Percentiles rank a stretch among this genome's conserved stretches.
phyloP scores from a whole-genome alignment of 768 basidiomycete species.

The Trametes meyenii region DNA sequence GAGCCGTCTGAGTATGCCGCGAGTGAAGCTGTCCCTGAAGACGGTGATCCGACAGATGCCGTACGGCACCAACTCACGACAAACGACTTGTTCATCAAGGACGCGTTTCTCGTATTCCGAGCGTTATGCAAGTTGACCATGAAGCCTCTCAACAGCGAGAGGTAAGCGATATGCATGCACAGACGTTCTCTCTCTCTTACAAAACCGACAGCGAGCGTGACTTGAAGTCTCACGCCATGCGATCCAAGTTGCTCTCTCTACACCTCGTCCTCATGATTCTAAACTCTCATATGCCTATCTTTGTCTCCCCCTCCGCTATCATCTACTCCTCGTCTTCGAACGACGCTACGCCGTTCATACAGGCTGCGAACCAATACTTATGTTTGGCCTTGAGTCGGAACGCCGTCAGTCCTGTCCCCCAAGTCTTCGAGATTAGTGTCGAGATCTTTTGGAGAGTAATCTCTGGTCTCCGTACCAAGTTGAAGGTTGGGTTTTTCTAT shows the following conservation, averaged over 20 bases:
- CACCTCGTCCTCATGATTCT: slow-evolving; percentile 93
- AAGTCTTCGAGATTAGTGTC: slow-evolving; percentile 97
- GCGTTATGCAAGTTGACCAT: slow-evolving; percentile 97
- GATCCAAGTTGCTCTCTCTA: slow-evolving; percentile 91
- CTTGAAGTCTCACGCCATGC: slow-evolving; percentile 94
- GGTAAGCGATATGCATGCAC: slow-evolving; percentile 48
- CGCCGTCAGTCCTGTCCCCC: slow-evolving; percentile 91
- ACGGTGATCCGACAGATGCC: slow-evolving; percentile 21
- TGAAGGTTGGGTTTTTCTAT: slow-evolving; percentile 66
- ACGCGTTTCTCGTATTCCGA: slow-evolving; percentile 96
- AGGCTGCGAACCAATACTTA: slow-evolving; percentile 95
- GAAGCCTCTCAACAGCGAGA: slow-evolving; percentile 94
- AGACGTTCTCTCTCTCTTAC: slow-evolving; percentile 15
- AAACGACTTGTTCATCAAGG: slow-evolving; percentile 94
- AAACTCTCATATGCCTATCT: slow-evolving; percentile 87
- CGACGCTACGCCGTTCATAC: slow-evolving; percentile 87
- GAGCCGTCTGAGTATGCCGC: slow-evolving; percentile 24
- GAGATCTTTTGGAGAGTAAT: slow-evolving; percentile 98
- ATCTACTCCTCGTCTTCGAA: slow-evolving; percentile 89
- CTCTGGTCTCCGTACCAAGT: slow-evolving; percentile 91
- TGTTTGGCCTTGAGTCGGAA: slow-evolving; percentile 92
- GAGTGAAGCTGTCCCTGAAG: slow-evolving; percentile 21
- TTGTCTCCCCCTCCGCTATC: slow-evolving; percentile 86
- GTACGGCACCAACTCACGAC: slow-evolving; percentile 54
- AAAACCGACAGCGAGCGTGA: slow-evolving; percentile 78